Percentiles rank a stretch among this genome's conserved stretches.
Conservation (phyloP, 2,329 filamentous ascomycete genomes). For the Plenodomus lindquistii region DNA sequence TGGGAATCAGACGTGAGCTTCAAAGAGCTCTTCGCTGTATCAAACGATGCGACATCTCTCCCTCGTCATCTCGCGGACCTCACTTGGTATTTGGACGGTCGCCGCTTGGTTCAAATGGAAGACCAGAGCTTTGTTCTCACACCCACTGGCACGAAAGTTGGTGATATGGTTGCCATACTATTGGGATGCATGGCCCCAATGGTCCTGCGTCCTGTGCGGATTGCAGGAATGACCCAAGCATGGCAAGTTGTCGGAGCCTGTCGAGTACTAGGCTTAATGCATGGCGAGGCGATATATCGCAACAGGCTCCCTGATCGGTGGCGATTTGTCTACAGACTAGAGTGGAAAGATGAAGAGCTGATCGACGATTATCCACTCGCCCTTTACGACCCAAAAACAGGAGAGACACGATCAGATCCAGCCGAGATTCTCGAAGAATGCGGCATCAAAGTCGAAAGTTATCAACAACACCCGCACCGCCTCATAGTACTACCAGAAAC, state of each 20-base stretch:
- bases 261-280: slow-evolving; percentile 2
- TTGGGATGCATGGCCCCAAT: slow-evolving; percentile 3
- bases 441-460: slow-evolving; percentile 9
- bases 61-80: too few relatives aligned
- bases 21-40: not conserved
- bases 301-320: not conserved
- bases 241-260: slow-evolving; percentile 6
- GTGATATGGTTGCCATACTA: slow-evolving; percentile 3
- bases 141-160: not conserved
- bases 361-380: not conserved
- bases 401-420: not conserved
- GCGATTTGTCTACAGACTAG: not conserved
- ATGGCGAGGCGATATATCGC: slow-evolving; percentile 7
- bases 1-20: not conserved
- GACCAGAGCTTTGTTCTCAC: slow-evolving; percentile 1
- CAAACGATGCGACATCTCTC: too few relatives aligned
- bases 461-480: slow-evolving; percentile 1
- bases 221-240: not conserved
- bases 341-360: not conserved
- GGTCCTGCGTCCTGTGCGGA: not conserved
- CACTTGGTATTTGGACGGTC: not conserved
- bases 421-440: slow-evolving; percentile 3
- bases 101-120: not conserved
- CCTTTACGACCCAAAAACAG: slow-evolving; percentile 1
- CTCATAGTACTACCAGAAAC: slow-evolving; percentile 5